phyloP scores from a whole-genome alignment of 352 stramenopile species.

The Plasmopara muralis region DNA sequence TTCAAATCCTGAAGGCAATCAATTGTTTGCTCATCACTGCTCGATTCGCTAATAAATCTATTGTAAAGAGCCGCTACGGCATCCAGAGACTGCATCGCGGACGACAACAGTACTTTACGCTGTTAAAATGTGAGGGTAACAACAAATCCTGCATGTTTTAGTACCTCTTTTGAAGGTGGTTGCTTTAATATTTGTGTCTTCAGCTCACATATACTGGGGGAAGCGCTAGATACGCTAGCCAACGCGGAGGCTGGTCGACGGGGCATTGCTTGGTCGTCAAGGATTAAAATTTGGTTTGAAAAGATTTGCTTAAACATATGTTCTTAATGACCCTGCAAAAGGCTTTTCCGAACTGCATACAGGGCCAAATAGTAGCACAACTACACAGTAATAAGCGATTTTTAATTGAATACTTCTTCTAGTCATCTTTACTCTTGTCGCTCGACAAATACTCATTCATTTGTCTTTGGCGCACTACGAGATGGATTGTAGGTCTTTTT shows the following conservation, averaged over 20 bases:
- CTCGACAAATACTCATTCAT: too few relatives aligned
- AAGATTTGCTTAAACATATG: too few relatives aligned
- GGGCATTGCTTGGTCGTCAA: slow-evolving; percentile 10
- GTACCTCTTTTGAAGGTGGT: slow-evolving; percentile 27
- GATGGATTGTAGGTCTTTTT: too few relatives aligned
- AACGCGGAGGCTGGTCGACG: slow-evolving; percentile 8
- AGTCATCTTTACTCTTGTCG: too few relatives aligned
- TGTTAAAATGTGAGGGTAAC: slow-evolving; percentile 2
- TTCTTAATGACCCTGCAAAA: too few relatives aligned
- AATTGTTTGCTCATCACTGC: slow-evolving; percentile 15
- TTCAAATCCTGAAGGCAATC: slow-evolving; percentile 24
- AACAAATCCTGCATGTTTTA: background rate
- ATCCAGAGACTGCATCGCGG: slow-evolving; percentile 18
- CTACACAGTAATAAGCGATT: too few relatives aligned
- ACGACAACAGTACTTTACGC: background rate
- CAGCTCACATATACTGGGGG: slow-evolving; percentile 7
- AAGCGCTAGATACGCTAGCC: slow-evolving; percentile 3
- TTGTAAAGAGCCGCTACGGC: slow-evolving; percentile 33
- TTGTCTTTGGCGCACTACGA: too few relatives aligned
- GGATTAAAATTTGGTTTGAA: background rate
- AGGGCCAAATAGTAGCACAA: too few relatives aligned
- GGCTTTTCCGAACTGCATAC: too few relatives aligned
- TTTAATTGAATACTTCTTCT: too few relatives aligned
- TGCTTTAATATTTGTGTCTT: slow-evolving; percentile 10
- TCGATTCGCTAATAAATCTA: slow-evolving; percentile 20